A percentile compares a stretch with the other conserved stretches of the same genome.
Conservation (phyloP, 2,329 filamentous ascomycete genomes). For the Penicillium decumbens region DNA sequence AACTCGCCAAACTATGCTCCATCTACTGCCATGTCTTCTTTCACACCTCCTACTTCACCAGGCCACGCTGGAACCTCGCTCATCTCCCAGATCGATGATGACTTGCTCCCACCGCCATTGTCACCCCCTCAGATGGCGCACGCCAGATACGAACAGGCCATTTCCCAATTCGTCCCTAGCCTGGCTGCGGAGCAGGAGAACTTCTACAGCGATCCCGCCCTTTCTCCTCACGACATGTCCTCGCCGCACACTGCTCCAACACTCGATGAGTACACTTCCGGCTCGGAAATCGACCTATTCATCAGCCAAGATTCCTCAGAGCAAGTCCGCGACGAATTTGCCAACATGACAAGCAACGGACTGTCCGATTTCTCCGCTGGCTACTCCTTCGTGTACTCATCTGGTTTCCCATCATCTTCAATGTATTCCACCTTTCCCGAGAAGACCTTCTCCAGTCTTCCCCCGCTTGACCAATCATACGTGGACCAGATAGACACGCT, state of each 20-base stretch:
- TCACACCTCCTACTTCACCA: constrained; percentile 47
- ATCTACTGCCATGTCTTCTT: constrained; percentile 42
- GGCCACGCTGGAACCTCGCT: constrained; percentile 36
- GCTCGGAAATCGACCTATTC: constrained; percentile 41
- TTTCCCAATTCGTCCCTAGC: constrained; percentile 16
- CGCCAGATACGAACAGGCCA: constrained; percentile 22
- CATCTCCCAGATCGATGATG: constrained; percentile 38
- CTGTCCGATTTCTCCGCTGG: constrained; percentile 29
- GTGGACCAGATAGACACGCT: constrained; percentile 38
- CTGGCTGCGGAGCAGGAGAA: constrained; percentile 22
- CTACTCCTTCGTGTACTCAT: constrained; percentile 19
- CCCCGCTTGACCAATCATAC: constrained; percentile 32
- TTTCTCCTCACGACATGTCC: constrained; percentile 33
- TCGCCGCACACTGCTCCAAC: constrained; percentile 37
- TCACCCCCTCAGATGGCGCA: constrained; percentile 28
- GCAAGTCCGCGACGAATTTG: constrained; percentile 30
- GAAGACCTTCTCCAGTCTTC: constrained; percentile 28
- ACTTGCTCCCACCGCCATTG: constrained; percentile 34
- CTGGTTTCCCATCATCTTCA: constrained; percentile 32
- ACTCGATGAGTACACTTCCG: constrained; percentile 31
- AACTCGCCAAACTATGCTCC: constrained; percentile 43
- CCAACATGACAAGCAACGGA: constrained; percentile 26
- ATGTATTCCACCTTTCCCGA: constrained; percentile 33
- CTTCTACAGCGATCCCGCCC: constrained; percentile 29
- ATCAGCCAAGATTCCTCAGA: constrained; percentile 33